Percentiles rank a stretch among this genome's conserved stretches.
Conservation (phyloP, 164 flowering plant species). For the Santalum album region DNA sequence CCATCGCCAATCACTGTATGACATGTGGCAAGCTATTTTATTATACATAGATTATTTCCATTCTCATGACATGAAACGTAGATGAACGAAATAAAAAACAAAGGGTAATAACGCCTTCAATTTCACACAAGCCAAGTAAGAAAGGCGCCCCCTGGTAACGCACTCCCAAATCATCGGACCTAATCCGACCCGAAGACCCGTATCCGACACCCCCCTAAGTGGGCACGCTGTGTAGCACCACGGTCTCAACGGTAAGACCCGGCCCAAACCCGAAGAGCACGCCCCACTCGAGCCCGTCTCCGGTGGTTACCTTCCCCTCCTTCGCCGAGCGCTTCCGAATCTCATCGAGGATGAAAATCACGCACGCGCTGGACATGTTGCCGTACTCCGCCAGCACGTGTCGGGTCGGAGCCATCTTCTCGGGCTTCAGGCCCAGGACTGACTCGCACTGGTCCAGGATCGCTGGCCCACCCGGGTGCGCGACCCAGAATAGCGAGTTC, state of each 20-base stretch:
- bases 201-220: too few relatives aligned
- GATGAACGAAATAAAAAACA: too few relatives aligned
- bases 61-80: too few relatives aligned
- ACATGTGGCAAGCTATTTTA: too few relatives aligned
- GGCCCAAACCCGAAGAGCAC: conserved; percentile 34
- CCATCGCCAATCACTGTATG: too few relatives aligned
- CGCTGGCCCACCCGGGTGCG: conserved; percentile 42
- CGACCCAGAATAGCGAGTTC: conserved; percentile 40
- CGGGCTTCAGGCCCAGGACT: conserved; percentile 24
- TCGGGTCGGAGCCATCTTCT: conserved; percentile 30
- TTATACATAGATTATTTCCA: too few relatives aligned
- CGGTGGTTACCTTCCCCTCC: conserved; percentile 19
- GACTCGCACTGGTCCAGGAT: conserved; percentile 37
- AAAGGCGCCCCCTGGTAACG: too few relatives aligned
- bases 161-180: too few relatives aligned
- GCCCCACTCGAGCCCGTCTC: conserved; percentile 39
- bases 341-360: conserved; percentile 30
- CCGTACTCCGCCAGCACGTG: conserved; percentile 33
- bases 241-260: conserved; percentile 35
- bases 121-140: too few relatives aligned
- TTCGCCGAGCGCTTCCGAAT: conserved; percentile 21
- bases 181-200: background rate
- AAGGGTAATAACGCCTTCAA: too few relatives aligned
- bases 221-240: conserved; percentile 29
- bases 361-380: conserved; percentile 29